Conservation (phyloP, 140 eudicot species). For the Cichorium intybus region DNA sequence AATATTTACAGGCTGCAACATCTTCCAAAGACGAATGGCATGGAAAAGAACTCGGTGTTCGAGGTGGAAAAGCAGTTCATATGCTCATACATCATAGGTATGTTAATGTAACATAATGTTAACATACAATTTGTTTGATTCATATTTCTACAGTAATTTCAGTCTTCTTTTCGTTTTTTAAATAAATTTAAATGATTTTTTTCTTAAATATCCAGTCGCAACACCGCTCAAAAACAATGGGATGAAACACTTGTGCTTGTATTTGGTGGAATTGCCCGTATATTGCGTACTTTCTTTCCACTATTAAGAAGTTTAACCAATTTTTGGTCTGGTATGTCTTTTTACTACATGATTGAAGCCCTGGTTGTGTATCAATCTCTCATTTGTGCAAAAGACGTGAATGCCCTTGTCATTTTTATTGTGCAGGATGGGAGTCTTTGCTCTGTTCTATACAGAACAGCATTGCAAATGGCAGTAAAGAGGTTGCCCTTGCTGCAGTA, state of each 20-base stretch:
- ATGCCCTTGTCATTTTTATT: not conserved
- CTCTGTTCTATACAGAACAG: constrained; percentile 66
- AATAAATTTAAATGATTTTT: constrained; percentile 5
- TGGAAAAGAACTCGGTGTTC: constrained; percentile 97
- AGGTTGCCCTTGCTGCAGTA: constrained; percentile 95
- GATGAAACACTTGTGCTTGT: constrained; percentile 96
- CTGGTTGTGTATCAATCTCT: not conserved
- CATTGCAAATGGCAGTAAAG: constrained; percentile 86
- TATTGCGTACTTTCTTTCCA: constrained; percentile 91
- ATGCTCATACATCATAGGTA: constrained; percentile 99
- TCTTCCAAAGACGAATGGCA: constrained; percentile 98
- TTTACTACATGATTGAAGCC: not conserved
- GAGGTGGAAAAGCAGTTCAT: constrained; percentile 97
- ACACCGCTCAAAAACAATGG: constrained; percentile 99
- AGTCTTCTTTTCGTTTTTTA: not conserved
- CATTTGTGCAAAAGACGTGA: not conserved
- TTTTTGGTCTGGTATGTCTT: constrained; percentile 76
- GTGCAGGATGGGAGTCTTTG: constrained; percentile 92
- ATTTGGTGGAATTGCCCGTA: constrained; percentile 91
- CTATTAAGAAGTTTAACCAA: constrained; percentile 56
- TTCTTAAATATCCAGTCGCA: constrained; percentile 59
- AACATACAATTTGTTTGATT: constrained; percentile 12
- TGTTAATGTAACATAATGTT: constrained; percentile 13
- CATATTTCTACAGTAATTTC: not conserved
- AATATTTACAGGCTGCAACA: constrained; percentile 74